Conservation (phyloP, 2,329 filamentous ascomycete species). For the Emergomyces pasteurianus region DNA sequence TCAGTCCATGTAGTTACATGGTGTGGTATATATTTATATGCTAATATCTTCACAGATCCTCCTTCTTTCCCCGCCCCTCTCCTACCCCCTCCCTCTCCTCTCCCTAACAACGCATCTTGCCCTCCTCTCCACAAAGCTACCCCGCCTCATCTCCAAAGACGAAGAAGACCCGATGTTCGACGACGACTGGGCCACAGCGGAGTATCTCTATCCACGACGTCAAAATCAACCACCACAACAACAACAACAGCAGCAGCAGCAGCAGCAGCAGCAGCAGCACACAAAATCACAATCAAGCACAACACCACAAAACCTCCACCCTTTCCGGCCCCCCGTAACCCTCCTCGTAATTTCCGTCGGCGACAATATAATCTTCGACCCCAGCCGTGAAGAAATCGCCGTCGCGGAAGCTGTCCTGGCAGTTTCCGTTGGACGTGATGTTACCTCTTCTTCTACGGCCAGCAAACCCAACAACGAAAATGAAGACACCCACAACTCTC, state of each 20-base stretch:
- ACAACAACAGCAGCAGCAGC: slow-evolving; percentile 19
- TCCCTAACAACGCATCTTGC: slow-evolving; percentile 90
- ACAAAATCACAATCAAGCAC: too few relatives aligned
- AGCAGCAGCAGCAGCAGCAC: slow-evolving; percentile 9
- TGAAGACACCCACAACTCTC: slow-evolving; percentile 22
- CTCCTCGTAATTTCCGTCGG: slow-evolving; percentile 80
- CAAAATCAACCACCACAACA: not conserved
- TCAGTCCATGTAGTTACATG: too few relatives aligned
- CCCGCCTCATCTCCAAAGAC: slow-evolving; percentile 70
- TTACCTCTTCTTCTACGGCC: not conserved
- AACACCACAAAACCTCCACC: slow-evolving; percentile 11
- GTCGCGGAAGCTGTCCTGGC: slow-evolving; percentile 85
- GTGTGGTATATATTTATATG: not conserved
- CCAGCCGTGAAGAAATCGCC: slow-evolving; percentile 77
- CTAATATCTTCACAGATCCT: slow-evolving; percentile 52
- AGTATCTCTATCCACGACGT: slow-evolving; percentile 57
- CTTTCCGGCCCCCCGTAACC: slow-evolving; percentile 65
- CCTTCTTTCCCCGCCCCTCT: slow-evolving; percentile 81
- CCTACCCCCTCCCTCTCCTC: slow-evolving; percentile 84
- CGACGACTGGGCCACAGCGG: slow-evolving; percentile 87
- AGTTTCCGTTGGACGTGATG: slow-evolving; percentile 48
- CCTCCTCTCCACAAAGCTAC: slow-evolving; percentile 74
- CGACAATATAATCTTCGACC: slow-evolving; percentile 87
- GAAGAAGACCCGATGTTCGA: slow-evolving; percentile 97
- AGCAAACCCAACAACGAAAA: slow-evolving; percentile 19